Conservation (phyloP, 2,329 filamentous ascomycete species). For the Claviceps sp. region DNA sequence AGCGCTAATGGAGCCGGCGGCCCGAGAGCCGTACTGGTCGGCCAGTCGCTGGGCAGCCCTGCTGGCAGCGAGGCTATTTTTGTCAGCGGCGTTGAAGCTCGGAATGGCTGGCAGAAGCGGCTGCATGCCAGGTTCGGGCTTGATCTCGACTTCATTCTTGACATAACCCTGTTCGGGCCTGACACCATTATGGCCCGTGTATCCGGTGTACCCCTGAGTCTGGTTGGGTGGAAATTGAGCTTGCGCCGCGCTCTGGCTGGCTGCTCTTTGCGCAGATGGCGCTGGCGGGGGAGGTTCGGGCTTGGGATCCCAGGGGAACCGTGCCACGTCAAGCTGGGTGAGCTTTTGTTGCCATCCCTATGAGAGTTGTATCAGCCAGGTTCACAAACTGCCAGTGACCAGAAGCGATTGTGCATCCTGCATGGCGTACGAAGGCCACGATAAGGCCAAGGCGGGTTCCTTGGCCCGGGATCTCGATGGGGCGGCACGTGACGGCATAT, state of each 20-base stretch:
- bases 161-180: conserved; percentile 31
- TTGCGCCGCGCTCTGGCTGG: conserved; percentile 13
- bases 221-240: conserved; percentile 20
- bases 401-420: no score
- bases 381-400: neutral
- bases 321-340: conserved; percentile 68
- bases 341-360: conserved; percentile 94
- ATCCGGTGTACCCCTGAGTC: conserved; percentile 17
- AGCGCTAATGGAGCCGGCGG: conserved; percentile 53
- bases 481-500: conserved; percentile 4
- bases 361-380: conserved; percentile 5
- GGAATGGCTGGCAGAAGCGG: conserved; percentile 19
- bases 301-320: conserved; percentile 91
- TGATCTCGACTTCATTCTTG: conserved; percentile 34
- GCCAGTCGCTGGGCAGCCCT: conserved; percentile 45
- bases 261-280: conserved; percentile 16
- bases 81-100: conserved; percentile 20
- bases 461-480: neutral
- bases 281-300: conserved; percentile 40
- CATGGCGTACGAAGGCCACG: no score
- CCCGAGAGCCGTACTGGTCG: conserved; percentile 47
- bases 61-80: conserved; percentile 32
- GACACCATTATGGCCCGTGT: conserved; percentile 20
- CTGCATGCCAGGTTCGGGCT: conserved; percentile 29
- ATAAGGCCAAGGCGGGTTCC: neutral